phyloP scores from a whole-genome alignment of 305 asterid genomes.

The Fraxinus greggii region DNA sequence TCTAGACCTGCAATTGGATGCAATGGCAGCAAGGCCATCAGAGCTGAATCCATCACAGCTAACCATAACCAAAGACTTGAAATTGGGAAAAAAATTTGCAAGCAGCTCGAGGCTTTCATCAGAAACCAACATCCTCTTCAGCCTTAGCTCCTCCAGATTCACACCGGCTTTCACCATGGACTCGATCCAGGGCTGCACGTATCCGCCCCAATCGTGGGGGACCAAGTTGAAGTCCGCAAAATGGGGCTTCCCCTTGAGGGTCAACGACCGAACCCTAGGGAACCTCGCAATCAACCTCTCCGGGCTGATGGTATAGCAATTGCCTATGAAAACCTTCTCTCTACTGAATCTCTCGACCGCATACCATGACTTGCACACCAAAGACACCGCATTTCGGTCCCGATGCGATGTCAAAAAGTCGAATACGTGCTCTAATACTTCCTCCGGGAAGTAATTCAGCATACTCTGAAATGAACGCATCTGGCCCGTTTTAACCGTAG shows the following conservation, averaged over 20 bases:
- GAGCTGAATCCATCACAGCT: slow-evolving; percentile 82
- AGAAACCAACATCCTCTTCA: slow-evolving; percentile 80
- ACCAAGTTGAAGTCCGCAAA: slow-evolving; percentile 71
- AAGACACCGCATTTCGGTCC: slow-evolving; percentile 72
- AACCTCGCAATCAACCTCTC: slow-evolving; percentile 60
- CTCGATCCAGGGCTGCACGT: slow-evolving; percentile 62
- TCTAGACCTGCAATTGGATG: slow-evolving; percentile 76
- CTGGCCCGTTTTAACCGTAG: neutral
- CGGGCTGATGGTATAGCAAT: slow-evolving; percentile 66
- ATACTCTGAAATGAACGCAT: slow-evolving; percentile 50
- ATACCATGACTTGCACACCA: slow-evolving; percentile 71
- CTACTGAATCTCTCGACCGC: slow-evolving; percentile 57
- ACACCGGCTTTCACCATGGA: slow-evolving; percentile 47
- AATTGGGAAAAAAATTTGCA: slow-evolving; percentile 64
- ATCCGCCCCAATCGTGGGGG: slow-evolving; percentile 72
- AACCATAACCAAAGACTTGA: slow-evolving; percentile 66
- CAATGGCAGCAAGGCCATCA: slow-evolving; percentile 89
- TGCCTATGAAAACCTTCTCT: slow-evolving; percentile 68
- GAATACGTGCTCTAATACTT: slow-evolving; percentile 68
- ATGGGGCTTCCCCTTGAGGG: slow-evolving; percentile 75
- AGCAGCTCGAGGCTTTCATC: slow-evolving; percentile 71
- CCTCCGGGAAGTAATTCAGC: slow-evolving; percentile 76
- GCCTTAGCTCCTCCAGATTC: slow-evolving; percentile 70
- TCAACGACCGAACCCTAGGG: slow-evolving; percentile 62
- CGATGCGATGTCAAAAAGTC: slow-evolving; percentile 44